Base-by-base conservation (phyloP, 306 rosid genomes). In the Gynostemma pentaphyllum region DNA sequence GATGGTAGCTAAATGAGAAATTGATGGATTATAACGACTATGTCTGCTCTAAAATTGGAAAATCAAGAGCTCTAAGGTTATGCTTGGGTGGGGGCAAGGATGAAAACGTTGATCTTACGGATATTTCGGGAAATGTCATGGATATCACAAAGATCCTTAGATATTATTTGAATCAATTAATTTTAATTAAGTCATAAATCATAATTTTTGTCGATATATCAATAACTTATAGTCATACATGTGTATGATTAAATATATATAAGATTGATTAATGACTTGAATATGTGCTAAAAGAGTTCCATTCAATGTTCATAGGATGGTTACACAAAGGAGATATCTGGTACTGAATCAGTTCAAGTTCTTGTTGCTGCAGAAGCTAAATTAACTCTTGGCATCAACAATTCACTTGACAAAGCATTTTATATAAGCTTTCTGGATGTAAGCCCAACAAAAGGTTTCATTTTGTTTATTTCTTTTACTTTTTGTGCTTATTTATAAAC, bases 361-460 rank as follows among this genome's bases (percentile, higher is more conserved):
- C 94, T 92, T 48, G 94, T 92, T 42, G 99, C 96, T 39, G 87
- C 81, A 70, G 80, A 78, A 73, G 95, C 99, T 44, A 92, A 84
- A 76, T 70, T 84, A 34, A 84, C 82, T 68, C 23, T 21, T 27
- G 84, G 82, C 66, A 61, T 36, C 46, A 44, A 39, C 45, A 82
- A 83, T 75, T 41, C 68, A 66, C 86, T 88, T 52, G 67, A 80
- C 74, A 88, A 84, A 68, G 88, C 85, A 70, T 92, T 74, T 71
- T 92, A 66, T 62, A 73, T n/a, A 68, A 86, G 82, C 75, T 86
- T 92, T 78, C 72, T 92, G 75, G 80, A 82, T 53, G 99, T 92
- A 71, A 66, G 87, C 63, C 61, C 29, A 14, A 53, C 5, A 6
- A 29, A 29, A 28, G 41, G 41, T 53, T 53, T 29, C 28, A 29